Evolutionary conservation across 305 asterid genomes (phyloP), one percentile per base, ranked within the genome.

Genomic region (Fraxinus nigra): DNA sequence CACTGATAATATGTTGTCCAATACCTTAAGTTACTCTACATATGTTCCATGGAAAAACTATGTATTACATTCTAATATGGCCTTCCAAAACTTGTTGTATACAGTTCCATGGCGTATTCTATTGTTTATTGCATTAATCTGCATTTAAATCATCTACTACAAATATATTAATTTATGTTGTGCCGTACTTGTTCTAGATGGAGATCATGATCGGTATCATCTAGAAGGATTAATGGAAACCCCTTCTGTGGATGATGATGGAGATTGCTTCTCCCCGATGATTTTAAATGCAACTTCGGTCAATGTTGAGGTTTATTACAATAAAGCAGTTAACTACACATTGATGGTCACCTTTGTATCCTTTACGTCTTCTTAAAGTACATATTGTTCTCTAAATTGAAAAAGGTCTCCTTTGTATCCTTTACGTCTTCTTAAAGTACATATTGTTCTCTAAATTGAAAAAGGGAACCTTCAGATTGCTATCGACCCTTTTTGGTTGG

Each of bases 281-380:
- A 90, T 87, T 80, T 82, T 97, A 80, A 97, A 94, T 89, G 98
- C 98, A 28, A 92, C 98, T 82, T 97, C 98, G 26, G 86, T 97
- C 90, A 92, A 94, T 83, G 87, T 91, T 69, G 98, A 97, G 80
- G 91, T 94, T 84, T 97, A 94, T 91, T 97, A 97, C 89, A 94
- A 90, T 76, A 97, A 97, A 91, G 98, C 98, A 67, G 97, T 97
- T 63, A 95, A 97, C 87, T 97, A 97, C 90, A 93, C 98, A 46
- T 85, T 97, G 95, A 91, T 95, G 98, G 97, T 95, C 87, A 97
- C 99, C 86, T 94, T 97, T 91, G 99, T 97, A 97, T 97, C 99
- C 98, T 95, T 89, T 80, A 74, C 82, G 34, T 76, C 46, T 81
- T 33, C 56, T 82, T 59, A 24, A 78, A 40, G 73, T 65, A 82